Conservation (phyloP, 306 rosid genomes). For the Abrus pulchellus region DNA sequence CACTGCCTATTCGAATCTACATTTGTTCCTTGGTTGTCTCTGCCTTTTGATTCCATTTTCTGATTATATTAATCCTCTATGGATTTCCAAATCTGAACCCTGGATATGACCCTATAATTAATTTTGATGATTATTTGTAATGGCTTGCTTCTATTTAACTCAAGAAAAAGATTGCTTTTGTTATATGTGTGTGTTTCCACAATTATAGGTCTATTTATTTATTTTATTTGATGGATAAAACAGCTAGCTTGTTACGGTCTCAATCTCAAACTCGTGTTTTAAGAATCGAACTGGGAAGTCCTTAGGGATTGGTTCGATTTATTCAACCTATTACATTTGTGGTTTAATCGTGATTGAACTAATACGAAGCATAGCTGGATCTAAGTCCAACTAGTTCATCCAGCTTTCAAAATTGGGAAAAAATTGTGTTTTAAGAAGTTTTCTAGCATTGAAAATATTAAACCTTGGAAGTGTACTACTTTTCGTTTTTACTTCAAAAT, state of each 20-base stretch:
- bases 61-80: not conserved
- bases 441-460: not conserved
- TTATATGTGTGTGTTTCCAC: not conserved
- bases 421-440: not conserved
- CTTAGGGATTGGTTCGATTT: slow-evolving; percentile 6
- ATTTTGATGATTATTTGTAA: not conserved
- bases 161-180: not conserved
- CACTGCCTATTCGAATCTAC: not conserved
- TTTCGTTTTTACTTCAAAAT: not conserved
- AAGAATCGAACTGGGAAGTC: not conserved
- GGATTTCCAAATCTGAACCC: slow-evolving; percentile 2
- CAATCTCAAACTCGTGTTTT: not conserved
- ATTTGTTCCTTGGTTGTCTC: not conserved
- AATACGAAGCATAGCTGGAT: not conserved
- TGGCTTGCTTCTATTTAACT: not conserved
- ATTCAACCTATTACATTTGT: not conserved
- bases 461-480: not conserved
- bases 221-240: slow-evolving; percentile 17
- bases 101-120: not conserved
- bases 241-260: not conserved
- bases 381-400: slow-evolving; percentile 3
- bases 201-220: not conserved
- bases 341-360: not conserved
- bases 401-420: not conserved
- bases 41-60: not conserved